Conservation (phyloP, 2,329 filamentous ascomycete genomes). For the Aspergillus phoenicis region DNA sequence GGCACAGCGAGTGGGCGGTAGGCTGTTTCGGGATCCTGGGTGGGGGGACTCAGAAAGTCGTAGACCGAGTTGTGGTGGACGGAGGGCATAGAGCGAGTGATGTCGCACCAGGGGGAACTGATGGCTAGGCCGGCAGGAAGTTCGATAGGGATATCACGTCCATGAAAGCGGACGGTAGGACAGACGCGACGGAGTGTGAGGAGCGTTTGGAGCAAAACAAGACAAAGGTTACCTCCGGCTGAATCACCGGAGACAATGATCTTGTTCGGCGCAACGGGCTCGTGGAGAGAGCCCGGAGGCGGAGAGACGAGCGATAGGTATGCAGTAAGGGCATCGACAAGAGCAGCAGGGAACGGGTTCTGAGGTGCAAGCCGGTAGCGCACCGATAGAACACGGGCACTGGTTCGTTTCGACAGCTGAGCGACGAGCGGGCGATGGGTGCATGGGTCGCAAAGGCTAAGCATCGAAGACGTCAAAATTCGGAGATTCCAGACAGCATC, state of each 20-base stretch:
- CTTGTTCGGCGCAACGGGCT: conserved; percentile 45
- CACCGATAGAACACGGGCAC: conserved; percentile 47
- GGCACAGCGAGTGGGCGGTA: conserved; percentile 33
- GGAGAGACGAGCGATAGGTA: conserved; percentile 52
- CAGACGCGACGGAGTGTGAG: conserved; percentile 43
- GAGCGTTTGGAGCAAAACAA: conserved; percentile 47
- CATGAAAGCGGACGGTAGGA: conserved; percentile 43
- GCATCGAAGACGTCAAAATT: background rate
- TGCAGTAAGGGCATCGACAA: conserved; percentile 51
- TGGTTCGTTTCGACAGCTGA: conserved; percentile 43
- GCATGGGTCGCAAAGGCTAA: conserved; percentile 49
- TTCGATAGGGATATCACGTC: conserved; percentile 41
- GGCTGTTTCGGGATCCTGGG: conserved; percentile 24
- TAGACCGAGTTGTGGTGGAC: conserved; percentile 39
- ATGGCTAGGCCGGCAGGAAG: conserved; percentile 45
- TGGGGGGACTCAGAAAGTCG: conserved; percentile 44
- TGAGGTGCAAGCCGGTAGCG: conserved; percentile 53
- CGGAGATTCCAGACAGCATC: background rate
- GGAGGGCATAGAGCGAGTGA: conserved; percentile 47
- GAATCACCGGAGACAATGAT: conserved; percentile 53
- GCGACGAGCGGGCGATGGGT: conserved; percentile 43
- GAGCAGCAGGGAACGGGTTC: conserved; percentile 49
- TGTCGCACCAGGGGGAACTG: conserved; percentile 48
- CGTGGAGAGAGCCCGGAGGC: conserved; percentile 45
- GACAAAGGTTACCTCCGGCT: conserved; percentile 47